Percentiles rank a stretch among this genome's conserved stretches.
Evolutionary conservation across 352 stramenopile species (phyloP).

Genomic region (Pythium insidiosum): DNA sequence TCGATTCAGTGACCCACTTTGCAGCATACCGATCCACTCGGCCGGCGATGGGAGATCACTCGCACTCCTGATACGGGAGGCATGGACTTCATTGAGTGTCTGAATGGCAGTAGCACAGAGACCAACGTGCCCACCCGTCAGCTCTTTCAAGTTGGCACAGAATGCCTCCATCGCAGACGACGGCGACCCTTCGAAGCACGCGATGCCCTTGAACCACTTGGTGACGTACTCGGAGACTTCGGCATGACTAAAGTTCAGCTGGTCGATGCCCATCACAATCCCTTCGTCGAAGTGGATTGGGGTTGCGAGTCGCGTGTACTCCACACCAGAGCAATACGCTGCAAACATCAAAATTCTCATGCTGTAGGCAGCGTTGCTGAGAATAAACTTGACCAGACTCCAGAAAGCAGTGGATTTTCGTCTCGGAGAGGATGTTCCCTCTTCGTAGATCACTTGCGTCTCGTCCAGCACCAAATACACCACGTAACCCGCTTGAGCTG

Average conservation of each 20-base stretch:
- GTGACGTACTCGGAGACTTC: slow-evolving; percentile 10
- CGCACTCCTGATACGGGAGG: not conserved
- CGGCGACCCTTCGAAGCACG: slow-evolving; percentile 1
- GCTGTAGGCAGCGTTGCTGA: not conserved
- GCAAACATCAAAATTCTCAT: slow-evolving; percentile 16
- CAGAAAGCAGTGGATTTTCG: slow-evolving; percentile 5
- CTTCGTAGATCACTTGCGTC: slow-evolving; percentile 3
- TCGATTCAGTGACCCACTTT: slow-evolving; percentile 5
- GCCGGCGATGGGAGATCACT: not conserved
- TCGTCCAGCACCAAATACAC: slow-evolving; percentile 13
- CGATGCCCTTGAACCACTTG: slow-evolving; percentile 7
- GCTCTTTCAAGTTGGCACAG: not conserved
- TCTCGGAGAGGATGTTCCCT: not conserved
- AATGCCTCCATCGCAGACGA: slow-evolving; percentile 7
- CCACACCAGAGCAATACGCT: slow-evolving; percentile 3
- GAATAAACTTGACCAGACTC: slow-evolving; percentile 4
- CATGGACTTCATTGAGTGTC: slow-evolving; percentile 2
- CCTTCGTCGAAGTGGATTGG: not conserved
- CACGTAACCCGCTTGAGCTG: not conserved
- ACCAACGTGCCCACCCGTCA: no score
- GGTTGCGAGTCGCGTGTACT: no score
- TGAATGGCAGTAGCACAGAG: slow-evolving; percentile 4
- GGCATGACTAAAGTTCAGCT: slow-evolving; percentile 4
- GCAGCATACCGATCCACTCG: slow-evolving; percentile 7
- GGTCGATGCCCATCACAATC: slow-evolving; percentile 3